Base-by-base conservation (phyloP, 257 asterid genomes). In the Jaltomata sinuosa region DNA sequence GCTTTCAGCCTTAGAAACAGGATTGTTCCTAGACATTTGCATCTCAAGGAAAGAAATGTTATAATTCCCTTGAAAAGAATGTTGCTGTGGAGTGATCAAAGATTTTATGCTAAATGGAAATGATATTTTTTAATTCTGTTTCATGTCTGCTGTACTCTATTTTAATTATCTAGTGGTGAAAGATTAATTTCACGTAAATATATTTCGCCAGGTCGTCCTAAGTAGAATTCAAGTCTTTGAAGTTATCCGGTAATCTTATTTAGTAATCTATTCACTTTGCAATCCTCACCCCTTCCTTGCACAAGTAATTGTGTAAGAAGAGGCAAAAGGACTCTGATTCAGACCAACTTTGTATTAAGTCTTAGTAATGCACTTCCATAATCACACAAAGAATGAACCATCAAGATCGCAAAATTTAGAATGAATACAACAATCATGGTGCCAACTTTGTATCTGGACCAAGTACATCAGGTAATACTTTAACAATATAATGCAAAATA, bases 91-190 rank as follows among this genome's bases (percentile, higher is more conserved):
- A 81, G 85, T 19, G 89, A 89, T 61, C 45, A 80, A 59, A 87
- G 57, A 50, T 89, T 89, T 47, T 87, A 85, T 81, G 72, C 88
- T 11, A 89, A 85, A 85, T 89, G 91, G 88, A 88, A 84, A 77
- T 89, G 85, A 86, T n/a, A 1, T 11, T 36, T 11, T 74, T 15
- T 27, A 21, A 6, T 47, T 27, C 57, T 25, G 22, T 22, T 47
- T 15, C 40, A 22, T 22, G 22, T 22, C 19, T 74, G 12, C 3
- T 3, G 27, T 1, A 4, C 36, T n/a, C n/a, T n/a, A 6, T 4
- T 34, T 8, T 16, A 29, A 25, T 11, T 61, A 14, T 45, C 31
- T 10, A 1, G 1, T 6, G 14, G 40, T 45, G 79, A 42, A 72
- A 45, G 36, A 74, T 45, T 4, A 47, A 29, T 25, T 47, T 47